phyloP scores from a whole-genome alignment of 805 yeast species.

The Barnettozyma salicaria region DNA sequence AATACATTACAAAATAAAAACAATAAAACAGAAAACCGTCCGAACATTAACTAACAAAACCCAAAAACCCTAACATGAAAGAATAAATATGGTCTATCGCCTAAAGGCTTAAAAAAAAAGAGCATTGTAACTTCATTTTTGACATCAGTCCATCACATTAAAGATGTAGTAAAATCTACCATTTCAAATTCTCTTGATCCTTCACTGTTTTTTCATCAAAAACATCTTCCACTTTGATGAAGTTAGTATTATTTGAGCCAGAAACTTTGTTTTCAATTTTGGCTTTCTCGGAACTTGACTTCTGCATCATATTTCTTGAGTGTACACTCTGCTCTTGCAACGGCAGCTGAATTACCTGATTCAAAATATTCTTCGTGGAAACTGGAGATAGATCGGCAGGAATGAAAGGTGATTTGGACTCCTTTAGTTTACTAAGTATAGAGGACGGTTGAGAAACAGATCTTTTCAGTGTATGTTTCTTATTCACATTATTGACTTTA shows the following conservation, averaged over 20 bases:
- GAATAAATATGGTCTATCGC: background rate
- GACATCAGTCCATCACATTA: no score
- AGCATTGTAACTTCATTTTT: no score
- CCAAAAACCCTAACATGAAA: no score
- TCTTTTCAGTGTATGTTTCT: constrained; percentile 22
- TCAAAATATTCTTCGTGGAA: background rate
- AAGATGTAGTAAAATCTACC: constrained; percentile 1
- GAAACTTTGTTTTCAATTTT: constrained; percentile 1
- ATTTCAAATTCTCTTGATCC: constrained; percentile 11
- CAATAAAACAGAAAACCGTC: no score
- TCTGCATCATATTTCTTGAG: background rate
- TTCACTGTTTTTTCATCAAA: constrained; percentile 9
- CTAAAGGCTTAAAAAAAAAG: background rate
- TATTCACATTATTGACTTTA: constrained; percentile 6
- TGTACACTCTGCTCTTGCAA: background rate
- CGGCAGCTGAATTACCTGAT: background rate
- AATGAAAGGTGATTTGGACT: background rate
- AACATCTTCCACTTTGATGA: constrained; percentile 8
- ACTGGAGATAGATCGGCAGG: no score
- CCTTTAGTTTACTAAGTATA: constrained; percentile 9
- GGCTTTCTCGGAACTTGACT: background rate
- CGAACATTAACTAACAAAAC: background rate
- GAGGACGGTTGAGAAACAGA: constrained; percentile 23
- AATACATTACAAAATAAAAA: no score
- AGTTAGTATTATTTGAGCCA: background rate